Percentiles rank a stretch among this genome's conserved stretches.
phyloP scores from a whole-genome alignment of 1,284 basidiomycete genomes.

The Cryptococcus jaspeensis region DNA sequence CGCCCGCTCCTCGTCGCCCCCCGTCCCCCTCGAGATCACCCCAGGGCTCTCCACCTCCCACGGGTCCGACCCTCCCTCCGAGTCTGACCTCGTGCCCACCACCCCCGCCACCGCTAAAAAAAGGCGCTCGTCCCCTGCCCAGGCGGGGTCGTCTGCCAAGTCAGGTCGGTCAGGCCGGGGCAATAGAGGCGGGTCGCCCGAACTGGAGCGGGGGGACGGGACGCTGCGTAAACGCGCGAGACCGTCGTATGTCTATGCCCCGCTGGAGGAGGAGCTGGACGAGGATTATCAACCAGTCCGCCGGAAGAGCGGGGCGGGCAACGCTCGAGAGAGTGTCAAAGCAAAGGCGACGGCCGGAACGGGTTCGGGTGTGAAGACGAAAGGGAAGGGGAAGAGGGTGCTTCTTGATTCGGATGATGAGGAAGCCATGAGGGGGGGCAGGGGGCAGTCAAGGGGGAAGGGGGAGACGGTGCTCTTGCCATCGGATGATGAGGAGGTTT shows the following conservation, averaged over 20 bases:
- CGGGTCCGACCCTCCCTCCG: no score
- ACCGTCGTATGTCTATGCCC: constrained; percentile 7
- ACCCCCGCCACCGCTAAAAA: no score
- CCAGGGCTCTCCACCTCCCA: no score
- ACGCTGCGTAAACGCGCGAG: not conserved
- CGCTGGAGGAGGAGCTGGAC: constrained; percentile 1
- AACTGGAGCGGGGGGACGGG: not conserved
- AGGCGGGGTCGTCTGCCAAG: no score
- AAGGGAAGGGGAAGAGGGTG: constrained; percentile 1
- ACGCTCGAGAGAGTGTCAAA: no score
- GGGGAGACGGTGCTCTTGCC: not conserved
- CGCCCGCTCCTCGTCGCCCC: no score
- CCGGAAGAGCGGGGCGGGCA: not conserved
- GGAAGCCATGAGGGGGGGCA: constrained; percentile 1
- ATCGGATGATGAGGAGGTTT: not conserved
- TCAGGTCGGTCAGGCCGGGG: not conserved
- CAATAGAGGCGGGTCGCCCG: not conserved
- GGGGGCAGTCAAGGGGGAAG: not conserved
- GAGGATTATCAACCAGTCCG: not conserved
- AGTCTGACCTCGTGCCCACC: no score
- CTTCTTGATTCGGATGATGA: constrained; percentile 11
- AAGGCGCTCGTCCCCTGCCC: no score
- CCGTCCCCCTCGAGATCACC: no score
- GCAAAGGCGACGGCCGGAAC: not conserved
- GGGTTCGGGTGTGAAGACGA: not conserved